Evolutionary conservation across 352 stramenopile genomes (phyloP).

Genomic region (Globisporangium irregulare): DNA sequence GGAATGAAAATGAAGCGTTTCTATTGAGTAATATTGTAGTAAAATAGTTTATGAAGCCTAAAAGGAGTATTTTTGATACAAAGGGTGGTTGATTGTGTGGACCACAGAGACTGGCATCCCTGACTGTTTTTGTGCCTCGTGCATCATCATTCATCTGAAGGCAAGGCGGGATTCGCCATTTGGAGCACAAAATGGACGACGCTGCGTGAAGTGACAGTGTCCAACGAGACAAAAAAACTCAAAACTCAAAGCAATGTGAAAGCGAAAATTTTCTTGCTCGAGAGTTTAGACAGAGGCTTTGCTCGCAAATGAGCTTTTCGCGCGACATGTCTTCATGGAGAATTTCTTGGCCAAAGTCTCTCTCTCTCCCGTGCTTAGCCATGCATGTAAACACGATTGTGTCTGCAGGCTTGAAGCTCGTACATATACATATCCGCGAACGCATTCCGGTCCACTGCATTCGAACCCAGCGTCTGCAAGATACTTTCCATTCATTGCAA

Average conservation of each 20-base stretch:
- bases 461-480: too few species aligned
- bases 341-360: background rate
- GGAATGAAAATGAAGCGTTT: background rate
- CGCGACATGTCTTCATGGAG: background rate
- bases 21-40: background rate
- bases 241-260: background rate
- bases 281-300: background rate
- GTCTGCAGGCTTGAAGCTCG: background rate
- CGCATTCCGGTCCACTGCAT: too few species aligned
- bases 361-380: background rate
- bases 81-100: background rate
- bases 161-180: background rate
- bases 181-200: background rate
- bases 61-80: background rate
- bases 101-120: background rate
- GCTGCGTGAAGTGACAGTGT: background rate
- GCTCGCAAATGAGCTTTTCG: background rate
- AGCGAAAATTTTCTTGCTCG: background rate
- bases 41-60: background rate
- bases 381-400: background rate
- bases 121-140: background rate
- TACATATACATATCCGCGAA: too few species aligned
- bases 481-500: too few species aligned
- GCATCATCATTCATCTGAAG: background rate
- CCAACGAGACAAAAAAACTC: background rate